Evolutionary conservation across 2,329 filamentous ascomycete genomes (phyloP), one percentile per base, ranked within the genome.

Genomic region (Aspergillus fumigatiaffinis): DNA sequence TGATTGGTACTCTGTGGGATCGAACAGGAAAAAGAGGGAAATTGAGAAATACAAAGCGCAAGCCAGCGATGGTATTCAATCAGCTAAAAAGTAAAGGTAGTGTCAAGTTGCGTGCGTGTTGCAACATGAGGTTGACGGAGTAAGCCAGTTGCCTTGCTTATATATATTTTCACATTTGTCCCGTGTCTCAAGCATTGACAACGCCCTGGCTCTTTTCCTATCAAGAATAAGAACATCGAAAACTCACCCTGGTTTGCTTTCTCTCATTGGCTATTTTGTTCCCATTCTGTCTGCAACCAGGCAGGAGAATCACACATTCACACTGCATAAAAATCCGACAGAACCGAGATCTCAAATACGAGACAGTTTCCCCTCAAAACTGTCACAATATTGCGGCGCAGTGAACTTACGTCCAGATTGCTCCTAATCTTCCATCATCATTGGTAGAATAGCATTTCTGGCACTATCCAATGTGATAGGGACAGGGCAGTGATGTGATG

Each of bases 401-500:
- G 57, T 59, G 49, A 57, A 14, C 26, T 41, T 44, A 49, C 49
- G 21, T 51, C 26, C 50, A 52, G 41, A 7, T 10, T 25, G 25
- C 41, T 50, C 23, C 21, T 10, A 38, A 54, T 57, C 23, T 44
- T 51, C 42, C 26, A 46, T 50, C 56, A 49, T 58, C 26, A 58
- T 62, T 60, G 54, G 56, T 42, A 54, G 23, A 26, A 46, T 17
- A 26, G 42, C 26, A 35, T 49, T 29, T 20, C 52, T 44, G 42
- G 57, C 51, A 41, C 52, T 46, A 51, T 50, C 53, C 42, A 53
- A 56, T 60, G 62, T 63, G 63, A 65, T 57, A 38, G 51, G 53
- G 52, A 57, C 53, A 51, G 57, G 53, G 49, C 41, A 48, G 59
- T 26, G 61, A 58, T 66, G 64, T 66, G 64, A 66, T 56, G 61